Evolutionary conservation across 2,329 filamentous ascomycete species (phyloP).

Genomic region (Polychaeton citri): DNA sequence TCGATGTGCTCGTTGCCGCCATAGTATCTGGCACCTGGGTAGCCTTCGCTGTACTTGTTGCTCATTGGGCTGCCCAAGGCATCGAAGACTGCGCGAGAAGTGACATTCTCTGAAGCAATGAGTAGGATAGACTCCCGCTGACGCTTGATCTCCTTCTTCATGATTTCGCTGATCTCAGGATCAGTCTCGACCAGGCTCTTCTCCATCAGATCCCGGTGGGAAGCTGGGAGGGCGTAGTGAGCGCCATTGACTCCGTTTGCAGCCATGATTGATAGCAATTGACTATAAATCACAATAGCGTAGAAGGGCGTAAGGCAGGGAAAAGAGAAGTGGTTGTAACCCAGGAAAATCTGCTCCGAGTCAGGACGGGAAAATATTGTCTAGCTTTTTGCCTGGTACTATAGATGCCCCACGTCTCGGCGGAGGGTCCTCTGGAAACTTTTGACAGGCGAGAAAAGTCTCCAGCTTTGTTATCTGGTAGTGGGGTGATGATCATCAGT

Average conservation of each 20-base stretch:
- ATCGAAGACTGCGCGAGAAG: constrained; percentile 94
- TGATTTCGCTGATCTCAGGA: constrained; percentile 72
- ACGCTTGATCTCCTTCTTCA: constrained; percentile 89
- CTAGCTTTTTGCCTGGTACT: no score
- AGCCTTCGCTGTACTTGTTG: constrained; percentile 98
- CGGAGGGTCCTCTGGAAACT: no score
- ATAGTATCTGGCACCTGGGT: constrained; percentile 96
- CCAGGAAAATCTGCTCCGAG: neutral
- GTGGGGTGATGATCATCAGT: no score
- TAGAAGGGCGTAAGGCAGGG: neutral
- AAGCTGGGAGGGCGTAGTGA: constrained; percentile 49
- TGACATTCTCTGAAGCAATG: constrained; percentile 99
- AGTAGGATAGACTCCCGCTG: constrained; percentile 97
- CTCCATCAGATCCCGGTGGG: constrained; percentile 75
- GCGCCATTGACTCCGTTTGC: constrained; percentile 11
- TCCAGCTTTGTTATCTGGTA: no score
- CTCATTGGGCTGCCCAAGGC: constrained; percentile 85
- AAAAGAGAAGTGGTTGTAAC: neutral
- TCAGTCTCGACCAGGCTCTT: constrained; percentile 78
- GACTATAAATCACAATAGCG: no score
- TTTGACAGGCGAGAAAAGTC: no score
- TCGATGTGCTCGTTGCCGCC: constrained; percentile 99
- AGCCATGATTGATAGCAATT: no score
- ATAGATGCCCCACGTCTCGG: no score
- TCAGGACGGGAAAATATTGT: no score